Conservation (phyloP, 2,329 filamentous ascomycete genomes). For the Apiospora rasikravindrae region DNA sequence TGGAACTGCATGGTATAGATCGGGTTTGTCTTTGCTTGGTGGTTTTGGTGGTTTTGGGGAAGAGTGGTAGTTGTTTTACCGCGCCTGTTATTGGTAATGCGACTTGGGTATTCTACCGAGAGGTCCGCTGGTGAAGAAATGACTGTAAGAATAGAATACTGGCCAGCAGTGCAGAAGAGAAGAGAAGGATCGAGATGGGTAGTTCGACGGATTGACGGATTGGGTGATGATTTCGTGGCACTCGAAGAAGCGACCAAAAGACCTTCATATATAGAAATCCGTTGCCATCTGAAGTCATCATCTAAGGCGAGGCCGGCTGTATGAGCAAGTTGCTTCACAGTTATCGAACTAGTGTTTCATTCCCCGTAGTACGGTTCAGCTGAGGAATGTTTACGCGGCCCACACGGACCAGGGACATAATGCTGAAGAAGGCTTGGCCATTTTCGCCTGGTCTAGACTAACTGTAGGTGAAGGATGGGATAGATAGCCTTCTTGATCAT, state of each 20-base stretch:
- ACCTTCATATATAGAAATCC: not conserved
- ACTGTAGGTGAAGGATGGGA: not conserved
- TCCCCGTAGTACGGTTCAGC: not conserved
- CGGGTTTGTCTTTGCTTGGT: not conserved
- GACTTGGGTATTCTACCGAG: too few relatives aligned
- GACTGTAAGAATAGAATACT: not conserved
- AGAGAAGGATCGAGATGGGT: not conserved
- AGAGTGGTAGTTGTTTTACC: not conserved
- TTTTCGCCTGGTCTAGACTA: not conserved
- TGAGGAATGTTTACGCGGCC: not conserved
- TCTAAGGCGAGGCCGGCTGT: not conserved
- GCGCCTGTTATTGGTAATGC: not conserved
- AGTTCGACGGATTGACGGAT: not conserved
- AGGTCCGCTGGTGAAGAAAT: not conserved
- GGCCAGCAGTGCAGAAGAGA: conserved; percentile 8
- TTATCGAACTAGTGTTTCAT: not conserved
- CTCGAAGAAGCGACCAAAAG: not conserved
- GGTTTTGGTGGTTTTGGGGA: not conserved
- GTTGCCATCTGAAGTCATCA: not conserved
- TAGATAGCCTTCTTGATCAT: too few relatives aligned
- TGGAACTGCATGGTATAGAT: not conserved
- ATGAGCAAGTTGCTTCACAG: not conserved
- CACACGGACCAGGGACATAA: not conserved
- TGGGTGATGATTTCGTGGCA: not conserved
- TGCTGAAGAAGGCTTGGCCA: too few relatives aligned